A percentile compares a stretch with the other conserved stretches of the same genome.
phyloP scores from a whole-genome alignment of 2,329 filamentous ascomycete species.

The Arachnomyces sp. region DNA sequence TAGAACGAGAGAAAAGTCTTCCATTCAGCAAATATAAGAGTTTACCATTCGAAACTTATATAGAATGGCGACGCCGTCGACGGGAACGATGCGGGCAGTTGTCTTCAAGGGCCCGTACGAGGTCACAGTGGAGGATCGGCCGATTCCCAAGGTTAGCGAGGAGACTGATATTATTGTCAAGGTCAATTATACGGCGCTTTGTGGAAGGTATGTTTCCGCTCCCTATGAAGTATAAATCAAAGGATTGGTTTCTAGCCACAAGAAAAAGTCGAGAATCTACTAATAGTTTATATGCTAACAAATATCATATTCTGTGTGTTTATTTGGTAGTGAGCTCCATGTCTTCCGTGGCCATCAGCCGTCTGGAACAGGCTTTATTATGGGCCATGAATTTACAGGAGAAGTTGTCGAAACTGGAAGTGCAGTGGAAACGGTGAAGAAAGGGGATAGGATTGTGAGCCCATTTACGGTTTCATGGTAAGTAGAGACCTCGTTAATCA shows the following conservation, averaged over 20 bases:
- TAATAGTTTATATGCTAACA: too few relatives aligned
- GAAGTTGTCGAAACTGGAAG: constrained; percentile 61
- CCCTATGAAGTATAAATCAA: not conserved
- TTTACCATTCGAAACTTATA: too few relatives aligned
- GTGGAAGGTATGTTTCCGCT: constrained; percentile 62
- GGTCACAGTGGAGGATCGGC: constrained; percentile 69
- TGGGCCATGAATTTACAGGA: constrained; percentile 81
- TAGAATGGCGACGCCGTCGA: constrained; percentile 20
- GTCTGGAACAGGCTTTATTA: constrained; percentile 56
- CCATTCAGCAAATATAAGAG: not conserved
- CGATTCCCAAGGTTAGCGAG: constrained; percentile 65
- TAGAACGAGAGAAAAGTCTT: not conserved
- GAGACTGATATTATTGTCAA: constrained; percentile 73
- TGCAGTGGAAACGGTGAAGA: constrained; percentile 59
- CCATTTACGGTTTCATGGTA: constrained; percentile 79
- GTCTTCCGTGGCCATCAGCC: constrained; percentile 75
- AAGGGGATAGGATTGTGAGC: constrained; percentile 72
- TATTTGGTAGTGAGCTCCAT: constrained; percentile 62
- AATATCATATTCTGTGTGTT: not conserved
- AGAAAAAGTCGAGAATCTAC: not conserved
- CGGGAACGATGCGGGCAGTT: constrained; percentile 72
- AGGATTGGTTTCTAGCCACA: too few relatives aligned
- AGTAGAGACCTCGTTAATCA: constrained; percentile 13
- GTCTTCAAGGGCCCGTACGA: constrained; percentile 74
- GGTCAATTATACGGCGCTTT: constrained; percentile 74